Evolutionary conservation across 1,284 basidiomycete species (phyloP), one percentile per base, ranked within the genome.

Genomic region (Tremellales sp.): DNA sequence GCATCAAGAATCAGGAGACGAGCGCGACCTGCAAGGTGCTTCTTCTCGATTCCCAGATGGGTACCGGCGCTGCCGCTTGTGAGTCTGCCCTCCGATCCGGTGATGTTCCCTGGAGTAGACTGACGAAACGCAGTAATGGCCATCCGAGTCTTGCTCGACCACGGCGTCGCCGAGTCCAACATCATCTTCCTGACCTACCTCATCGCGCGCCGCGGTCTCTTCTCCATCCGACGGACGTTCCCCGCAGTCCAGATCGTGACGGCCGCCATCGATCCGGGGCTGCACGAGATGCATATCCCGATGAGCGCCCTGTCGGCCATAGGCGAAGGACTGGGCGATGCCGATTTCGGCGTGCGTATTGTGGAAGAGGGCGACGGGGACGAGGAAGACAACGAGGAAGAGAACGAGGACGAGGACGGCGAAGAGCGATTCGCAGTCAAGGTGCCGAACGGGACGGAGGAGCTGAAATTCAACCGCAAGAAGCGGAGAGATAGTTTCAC

Each of bases 141-240:
- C 0, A 87, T 98, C 48, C 84, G 94, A n/a, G 82, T 95, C 4
- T 76, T 97, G 14, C 79, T 97, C 22, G 94, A 98, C 65, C 94
- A 98, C 62, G 92, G 93, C n/a, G 84, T 97, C 42, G 19, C 84
- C 55, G 81, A 91, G 63, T 79, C 85, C 37, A 83, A 85, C 61
- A 90, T 92, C 60, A 81, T 92, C 48, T 90, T 91, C 63, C 80
- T 93, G 19, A 85, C 88, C 1, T 87, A 94, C 74, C 76, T 97
- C n/a, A 85, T 93, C 31, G 84, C 88, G 4, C 79, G 81, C 16
- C 78, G 77, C 27, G 91, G 92, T 19, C 87, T 92, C 13, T 72
- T 90, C 18, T 81, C 82, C 13, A 81, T 88, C 27, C 81, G 83
- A 53, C 78, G 79, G 14, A 88, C 89, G 7, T 97, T 95, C 73